Conservation (phyloP, 2,329 filamentous ascomycete genomes). For the Gaeumannomyces sp. region DNA sequence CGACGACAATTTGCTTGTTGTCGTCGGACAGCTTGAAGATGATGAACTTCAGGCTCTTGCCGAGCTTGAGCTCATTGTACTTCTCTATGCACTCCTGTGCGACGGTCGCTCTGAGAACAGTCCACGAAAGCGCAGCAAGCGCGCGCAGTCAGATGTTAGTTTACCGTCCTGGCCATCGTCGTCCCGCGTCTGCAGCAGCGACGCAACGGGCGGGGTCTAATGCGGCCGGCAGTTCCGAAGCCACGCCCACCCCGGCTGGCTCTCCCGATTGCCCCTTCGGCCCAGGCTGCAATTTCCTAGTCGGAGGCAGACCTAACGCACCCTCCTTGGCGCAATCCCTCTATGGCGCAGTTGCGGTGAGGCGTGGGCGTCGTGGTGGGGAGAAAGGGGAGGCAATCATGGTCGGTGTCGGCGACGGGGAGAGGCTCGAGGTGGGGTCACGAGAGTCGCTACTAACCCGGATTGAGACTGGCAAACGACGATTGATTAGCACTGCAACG, state of each 20-base stretch:
- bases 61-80: constrained; percentile 80
- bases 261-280: neutral
- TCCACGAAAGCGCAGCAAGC: neutral
- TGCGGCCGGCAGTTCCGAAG: neutral
- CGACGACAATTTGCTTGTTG: constrained; percentile 75
- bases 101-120: constrained; percentile 57
- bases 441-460: constrained; percentile 44
- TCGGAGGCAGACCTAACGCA: neutral
- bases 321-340: neutral
- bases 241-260: neutral
- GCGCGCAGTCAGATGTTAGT: constrained; percentile 10
- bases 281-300: neutral
- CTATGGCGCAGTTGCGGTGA: neutral
- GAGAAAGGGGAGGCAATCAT: neutral
- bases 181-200: neutral
- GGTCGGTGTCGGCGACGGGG: constrained; percentile 1
- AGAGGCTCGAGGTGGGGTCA: constrained; percentile 5
- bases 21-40: constrained; percentile 83
- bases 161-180: neutral
- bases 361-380: neutral
- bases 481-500: neutral
- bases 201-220: neutral
- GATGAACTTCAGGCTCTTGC: constrained; percentile 78
- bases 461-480: constrained; percentile 54
- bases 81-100: constrained; percentile 62